Evolutionary conservation across 2,329 filamentous ascomycete species (phyloP).

Genomic region (Calonectria ilicicola): DNA sequence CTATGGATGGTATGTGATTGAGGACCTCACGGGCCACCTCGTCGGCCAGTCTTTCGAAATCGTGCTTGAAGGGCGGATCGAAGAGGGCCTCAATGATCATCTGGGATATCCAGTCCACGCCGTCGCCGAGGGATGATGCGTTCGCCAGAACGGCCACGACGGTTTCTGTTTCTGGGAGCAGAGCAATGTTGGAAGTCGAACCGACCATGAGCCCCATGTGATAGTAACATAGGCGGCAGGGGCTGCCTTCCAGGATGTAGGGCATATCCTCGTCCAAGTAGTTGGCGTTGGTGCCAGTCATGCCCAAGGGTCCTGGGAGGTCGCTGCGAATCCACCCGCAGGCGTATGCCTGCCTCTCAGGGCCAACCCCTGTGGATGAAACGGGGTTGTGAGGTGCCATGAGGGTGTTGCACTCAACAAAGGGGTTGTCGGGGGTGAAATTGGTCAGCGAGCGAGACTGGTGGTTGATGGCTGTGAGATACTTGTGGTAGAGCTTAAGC

Average conservation of each 20-base stretch:
- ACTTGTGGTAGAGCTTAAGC: slow-evolving; percentile 2
- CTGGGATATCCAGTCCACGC: slow-evolving; percentile 1
- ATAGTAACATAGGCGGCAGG: background rate
- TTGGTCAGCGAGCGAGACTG: background rate
- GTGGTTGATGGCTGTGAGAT: background rate
- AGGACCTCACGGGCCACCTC: background rate
- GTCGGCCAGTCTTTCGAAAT: background rate
- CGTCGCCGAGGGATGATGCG: slow-evolving; percentile 4
- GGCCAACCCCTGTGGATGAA: background rate
- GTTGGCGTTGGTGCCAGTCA: slow-evolving; percentile 3
- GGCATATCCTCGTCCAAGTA: background rate
- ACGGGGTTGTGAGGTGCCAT: background rate
- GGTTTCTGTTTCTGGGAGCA: background rate
- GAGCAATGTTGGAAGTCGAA: slow-evolving; percentile 4
- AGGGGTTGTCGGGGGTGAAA: background rate
- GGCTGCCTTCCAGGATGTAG: background rate
- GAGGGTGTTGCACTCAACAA: background rate
- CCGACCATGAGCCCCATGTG: slow-evolving; percentile 3
- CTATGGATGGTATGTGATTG: background rate
- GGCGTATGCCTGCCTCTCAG: background rate
- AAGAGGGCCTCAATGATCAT: slow-evolving; percentile 1
- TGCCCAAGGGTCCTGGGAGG: background rate
- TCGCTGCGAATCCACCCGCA: background rate
- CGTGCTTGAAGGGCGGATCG: background rate
- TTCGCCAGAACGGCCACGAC: slow-evolving; percentile 1